phyloP scores from a whole-genome alignment of 352 stramenopile genomes.

The Globisporangium paddicum region DNA sequence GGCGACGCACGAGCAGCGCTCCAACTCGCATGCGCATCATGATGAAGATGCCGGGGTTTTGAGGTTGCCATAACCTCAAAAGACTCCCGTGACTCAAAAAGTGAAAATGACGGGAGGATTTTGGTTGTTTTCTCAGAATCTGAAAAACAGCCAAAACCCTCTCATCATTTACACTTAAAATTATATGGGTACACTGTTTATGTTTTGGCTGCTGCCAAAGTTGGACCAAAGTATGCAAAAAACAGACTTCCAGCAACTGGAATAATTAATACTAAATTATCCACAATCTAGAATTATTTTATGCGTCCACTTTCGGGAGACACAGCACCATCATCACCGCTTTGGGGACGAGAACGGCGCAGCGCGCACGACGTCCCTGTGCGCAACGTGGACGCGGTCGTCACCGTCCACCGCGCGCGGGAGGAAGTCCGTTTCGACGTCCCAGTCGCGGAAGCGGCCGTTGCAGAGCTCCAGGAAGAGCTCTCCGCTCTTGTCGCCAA shows the following conservation, averaged over 20 bases:
- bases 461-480: constrained; percentile 40
- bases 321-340: constrained; percentile 17
- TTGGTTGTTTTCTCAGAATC: no score
- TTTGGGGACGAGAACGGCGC: constrained; percentile 40
- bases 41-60: no score
- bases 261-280: no score
- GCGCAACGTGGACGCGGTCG: constrained; percentile 39
- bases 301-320: neutral
- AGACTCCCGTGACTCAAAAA: no score
- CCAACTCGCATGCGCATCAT: neutral
- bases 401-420: constrained; percentile 23
- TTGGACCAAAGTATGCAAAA: no score
- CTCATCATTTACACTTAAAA: no score
- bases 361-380: constrained; percentile 33
- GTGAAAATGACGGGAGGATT: no score
- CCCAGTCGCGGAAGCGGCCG: constrained; percentile 29
- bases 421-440: constrained; percentile 56
- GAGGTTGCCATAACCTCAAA: no score
- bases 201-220: no score
- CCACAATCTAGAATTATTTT: neutral
- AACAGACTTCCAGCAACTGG: no score
- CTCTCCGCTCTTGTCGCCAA: constrained; percentile 28
- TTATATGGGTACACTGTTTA: no score
- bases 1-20: neutral
- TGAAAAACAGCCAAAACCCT: no score